These are phyloP conservation scores for Craterostigma plantagineum DNA, from an alignment of 257 asterid species.

Conservation along the genomic window DNA sequence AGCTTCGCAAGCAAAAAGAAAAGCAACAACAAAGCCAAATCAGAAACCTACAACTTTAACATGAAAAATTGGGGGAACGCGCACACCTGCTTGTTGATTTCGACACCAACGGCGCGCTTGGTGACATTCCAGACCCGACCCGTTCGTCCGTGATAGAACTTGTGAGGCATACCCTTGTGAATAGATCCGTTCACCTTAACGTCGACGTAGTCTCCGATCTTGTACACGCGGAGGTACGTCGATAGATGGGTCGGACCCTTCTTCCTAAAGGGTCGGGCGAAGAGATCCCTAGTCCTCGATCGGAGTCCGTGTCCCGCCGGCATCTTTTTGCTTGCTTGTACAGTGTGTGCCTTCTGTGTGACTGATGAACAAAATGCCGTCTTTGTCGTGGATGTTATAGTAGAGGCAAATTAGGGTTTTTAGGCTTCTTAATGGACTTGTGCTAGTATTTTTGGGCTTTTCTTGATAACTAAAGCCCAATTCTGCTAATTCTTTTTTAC, in stretches of 20 bases:
- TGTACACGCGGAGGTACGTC: constrained; percentile 28
- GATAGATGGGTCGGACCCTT: constrained; percentile 38
- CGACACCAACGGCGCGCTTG: constrained; percentile 51
- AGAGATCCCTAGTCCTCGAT: constrained; percentile 31
- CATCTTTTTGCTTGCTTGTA: constrained; percentile 13
- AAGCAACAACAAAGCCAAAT: too few species aligned
- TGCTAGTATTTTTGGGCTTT: too few species aligned
- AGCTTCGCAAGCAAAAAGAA: background rate
- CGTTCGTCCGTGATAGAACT: constrained; percentile 51
- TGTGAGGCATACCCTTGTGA: constrained; percentile 58
- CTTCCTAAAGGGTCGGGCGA: constrained; percentile 36
- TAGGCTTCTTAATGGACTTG: too few species aligned
- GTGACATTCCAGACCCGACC: constrained; percentile 56
- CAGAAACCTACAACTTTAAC: too few species aligned
- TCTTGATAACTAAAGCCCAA: too few species aligned
- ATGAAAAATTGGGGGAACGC: background rate
- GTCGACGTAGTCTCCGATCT: constrained; percentile 34
- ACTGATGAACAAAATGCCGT: too few species aligned
- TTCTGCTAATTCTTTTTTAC: too few species aligned
- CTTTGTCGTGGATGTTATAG: too few species aligned
- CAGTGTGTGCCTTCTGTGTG: too few species aligned
- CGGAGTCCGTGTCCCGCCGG: constrained; percentile 51
- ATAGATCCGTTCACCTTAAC: constrained; percentile 42
- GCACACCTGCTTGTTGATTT: constrained; percentile 32
- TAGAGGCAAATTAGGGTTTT: too few species aligned